These are phyloP conservation scores for Rhizophagus prolifer DNA, from an alignment of 192 early-diverging fungal genomes.

Conservation along the genomic window DNA sequence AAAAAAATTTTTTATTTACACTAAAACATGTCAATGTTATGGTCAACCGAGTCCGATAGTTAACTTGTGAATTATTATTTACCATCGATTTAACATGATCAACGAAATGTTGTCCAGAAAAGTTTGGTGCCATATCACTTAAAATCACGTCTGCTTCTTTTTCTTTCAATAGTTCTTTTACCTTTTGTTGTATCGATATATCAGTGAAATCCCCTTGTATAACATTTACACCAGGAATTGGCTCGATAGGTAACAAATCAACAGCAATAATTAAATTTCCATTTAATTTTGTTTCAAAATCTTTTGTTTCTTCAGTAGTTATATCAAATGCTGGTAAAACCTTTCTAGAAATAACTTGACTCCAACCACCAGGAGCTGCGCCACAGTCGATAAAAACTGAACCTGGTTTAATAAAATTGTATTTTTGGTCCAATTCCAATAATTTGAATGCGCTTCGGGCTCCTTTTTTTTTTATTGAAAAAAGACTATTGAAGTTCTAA, in stretches of 20 bases:
- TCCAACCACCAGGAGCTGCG: conserved; percentile 79
- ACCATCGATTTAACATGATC: conserved; percentile 67
- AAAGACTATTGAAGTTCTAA: not conserved
- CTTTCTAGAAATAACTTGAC: conserved; percentile 60
- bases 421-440: conserved; percentile 52
- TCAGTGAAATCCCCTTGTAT: conserved; percentile 71
- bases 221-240: conserved; percentile 62
- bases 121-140: conserved; percentile 83
- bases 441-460: conserved; percentile 78
- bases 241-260: conserved; percentile 68
- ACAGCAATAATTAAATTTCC: conserved; percentile 62
- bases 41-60: too few relatives aligned
- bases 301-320: conserved; percentile 8
- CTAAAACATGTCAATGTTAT: too few relatives aligned
- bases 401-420: conserved; percentile 35
- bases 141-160: conserved; percentile 48
- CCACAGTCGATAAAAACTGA: conserved; percentile 61
- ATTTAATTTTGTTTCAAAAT: not conserved
- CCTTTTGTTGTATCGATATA: conserved; percentile 34
- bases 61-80: not conserved
- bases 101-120: conserved; percentile 65
- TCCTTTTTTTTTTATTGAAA: conserved; percentile 9
- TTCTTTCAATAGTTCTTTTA: conserved; percentile 37
- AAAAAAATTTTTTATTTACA: not conserved
- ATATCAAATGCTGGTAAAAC: conserved; percentile 32